Conservation (phyloP, 352 stramenopile genomes). For the Phytophthora nicotianae region DNA sequence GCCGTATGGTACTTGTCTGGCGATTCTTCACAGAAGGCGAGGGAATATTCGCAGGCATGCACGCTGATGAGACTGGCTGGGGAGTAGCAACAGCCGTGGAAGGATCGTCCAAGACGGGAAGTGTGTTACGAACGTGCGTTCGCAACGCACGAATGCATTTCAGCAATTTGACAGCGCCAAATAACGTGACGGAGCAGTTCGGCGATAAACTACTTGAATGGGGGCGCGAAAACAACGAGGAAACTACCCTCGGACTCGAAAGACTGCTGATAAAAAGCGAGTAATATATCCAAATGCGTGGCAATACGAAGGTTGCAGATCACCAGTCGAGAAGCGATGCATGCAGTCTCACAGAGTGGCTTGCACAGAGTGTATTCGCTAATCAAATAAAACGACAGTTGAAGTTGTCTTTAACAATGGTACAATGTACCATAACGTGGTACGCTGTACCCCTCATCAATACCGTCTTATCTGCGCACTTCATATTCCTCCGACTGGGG, state of each 20-base stretch:
- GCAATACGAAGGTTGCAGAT: too few species aligned
- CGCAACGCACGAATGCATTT: conserved; percentile 22
- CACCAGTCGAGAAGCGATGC: too few species aligned
- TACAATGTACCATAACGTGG: neutral
- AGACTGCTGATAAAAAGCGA: conserved; percentile 1
- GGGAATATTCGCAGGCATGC: conserved; percentile 16
- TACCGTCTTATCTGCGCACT: neutral
- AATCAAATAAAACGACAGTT: neutral
- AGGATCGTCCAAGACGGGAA: neutral
- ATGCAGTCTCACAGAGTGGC: too few species aligned
- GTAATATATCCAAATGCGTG: too few species aligned
- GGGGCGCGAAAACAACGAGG: conserved; percentile 18
- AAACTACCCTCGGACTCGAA: conserved; percentile 5
- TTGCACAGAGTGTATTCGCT: too few species aligned
- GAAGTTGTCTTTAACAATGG: neutral
- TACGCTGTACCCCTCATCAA: neutral
- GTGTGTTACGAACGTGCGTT: conserved; percentile 15
- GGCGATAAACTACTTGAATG: conserved; percentile 3
- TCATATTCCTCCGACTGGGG: conserved; percentile 7
- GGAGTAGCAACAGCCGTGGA: conserved; percentile 9
- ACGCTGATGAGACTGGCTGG: conserved; percentile 29
- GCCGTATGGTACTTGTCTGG: conserved; percentile 17
- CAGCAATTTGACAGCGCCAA: neutral
- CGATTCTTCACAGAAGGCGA: conserved; percentile 21
- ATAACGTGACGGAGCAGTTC: conserved; percentile 13